Percentiles rank a stretch among this genome's conserved stretches.
phyloP scores from a whole-genome alignment of 176 grass and related monocot species.

The Bothriochloa decipiens region DNA sequence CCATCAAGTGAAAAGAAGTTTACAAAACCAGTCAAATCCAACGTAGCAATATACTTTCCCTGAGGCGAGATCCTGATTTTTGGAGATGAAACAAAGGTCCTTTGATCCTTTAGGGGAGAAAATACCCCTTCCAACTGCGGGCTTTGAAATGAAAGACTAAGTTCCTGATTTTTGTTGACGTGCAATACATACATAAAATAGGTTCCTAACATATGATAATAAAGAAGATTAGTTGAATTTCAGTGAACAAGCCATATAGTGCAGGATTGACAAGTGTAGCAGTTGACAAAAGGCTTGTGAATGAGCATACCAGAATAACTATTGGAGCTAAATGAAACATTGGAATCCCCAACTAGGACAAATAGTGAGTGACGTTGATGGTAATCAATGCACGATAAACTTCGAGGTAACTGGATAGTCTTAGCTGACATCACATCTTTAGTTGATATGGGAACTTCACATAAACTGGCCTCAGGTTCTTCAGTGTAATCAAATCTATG shows the following conservation, averaged over 20 bases:
- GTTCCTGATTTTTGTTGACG: conserved; percentile 47
- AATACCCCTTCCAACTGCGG: conserved; percentile 64
- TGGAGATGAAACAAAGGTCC: conserved; percentile 49
- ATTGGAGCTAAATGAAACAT: conserved; percentile 45
- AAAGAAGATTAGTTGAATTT: conserved; percentile 40
- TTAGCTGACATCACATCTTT: conserved; percentile 45
- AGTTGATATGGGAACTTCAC: conserved; percentile 52
- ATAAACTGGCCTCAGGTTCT: conserved; percentile 44
- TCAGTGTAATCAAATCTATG: conserved; percentile 67
- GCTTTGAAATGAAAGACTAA: conserved; percentile 57
- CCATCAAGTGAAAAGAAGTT: conserved; percentile 64
- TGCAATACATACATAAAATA: conserved; percentile 62
- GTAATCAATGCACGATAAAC: conserved; percentile 77
- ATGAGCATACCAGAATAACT: conserved; percentile 63
- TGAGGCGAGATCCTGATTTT: conserved; percentile 91
- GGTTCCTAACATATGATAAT: conserved; percentile 60
- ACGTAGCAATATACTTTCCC: conserved; percentile 65
- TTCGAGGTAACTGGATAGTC: conserved; percentile 63
- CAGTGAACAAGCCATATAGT: not conserved
- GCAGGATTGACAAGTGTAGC: not conserved
- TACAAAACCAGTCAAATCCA: conserved; percentile 81
- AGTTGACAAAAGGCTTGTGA: conserved; percentile 39
- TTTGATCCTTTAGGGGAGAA: conserved; percentile 56
- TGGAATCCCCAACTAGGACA: conserved; percentile 67
- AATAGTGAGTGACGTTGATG: conserved; percentile 62